These are phyloP conservation scores for Paecilomyces fulvus DNA, from an alignment of 2,329 filamentous ascomycete genomes.

Conservation along the genomic window DNA sequence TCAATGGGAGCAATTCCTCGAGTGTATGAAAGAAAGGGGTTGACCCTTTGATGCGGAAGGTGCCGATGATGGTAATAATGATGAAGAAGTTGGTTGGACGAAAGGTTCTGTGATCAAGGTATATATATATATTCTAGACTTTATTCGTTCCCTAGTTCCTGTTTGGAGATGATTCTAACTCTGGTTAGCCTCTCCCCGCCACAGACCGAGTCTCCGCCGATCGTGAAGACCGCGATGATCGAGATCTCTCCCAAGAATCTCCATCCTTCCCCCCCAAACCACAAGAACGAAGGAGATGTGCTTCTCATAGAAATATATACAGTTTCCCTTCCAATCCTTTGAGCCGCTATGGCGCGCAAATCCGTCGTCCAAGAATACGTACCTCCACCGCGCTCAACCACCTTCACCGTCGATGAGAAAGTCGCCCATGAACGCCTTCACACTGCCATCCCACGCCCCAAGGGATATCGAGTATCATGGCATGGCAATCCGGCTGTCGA, in stretches of 20 bases:
- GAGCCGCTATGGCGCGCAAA: conserved; percentile 30
- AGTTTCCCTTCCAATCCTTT: not conserved
- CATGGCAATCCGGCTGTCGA: conserved; percentile 94
- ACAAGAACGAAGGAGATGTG: not conserved
- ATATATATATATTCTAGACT: no score
- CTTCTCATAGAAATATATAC: not conserved
- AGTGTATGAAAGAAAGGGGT: no score
- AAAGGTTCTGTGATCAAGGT: no score
- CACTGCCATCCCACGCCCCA: conserved; percentile 67
- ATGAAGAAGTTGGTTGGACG: no score
- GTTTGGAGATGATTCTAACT: no score
- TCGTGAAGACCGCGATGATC: not conserved
- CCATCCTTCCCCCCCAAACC: not conserved
- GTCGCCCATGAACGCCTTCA: conserved; percentile 46
- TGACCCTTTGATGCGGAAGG: no score
- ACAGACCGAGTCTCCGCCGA: not conserved
- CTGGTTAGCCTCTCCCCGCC: no score
- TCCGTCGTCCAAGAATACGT: conserved; percentile 44
- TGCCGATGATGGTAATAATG: no score
- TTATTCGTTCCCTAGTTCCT: no score
- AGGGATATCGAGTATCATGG: conserved; percentile 86
- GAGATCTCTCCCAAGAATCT: not conserved
- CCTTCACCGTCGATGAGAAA: conserved; percentile 43
- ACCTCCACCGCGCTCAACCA: conserved; percentile 28
- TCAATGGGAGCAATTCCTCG: no score